Base-by-base conservation (phyloP, 805 yeast genomes). In the Suhomyces sp. region DNA sequence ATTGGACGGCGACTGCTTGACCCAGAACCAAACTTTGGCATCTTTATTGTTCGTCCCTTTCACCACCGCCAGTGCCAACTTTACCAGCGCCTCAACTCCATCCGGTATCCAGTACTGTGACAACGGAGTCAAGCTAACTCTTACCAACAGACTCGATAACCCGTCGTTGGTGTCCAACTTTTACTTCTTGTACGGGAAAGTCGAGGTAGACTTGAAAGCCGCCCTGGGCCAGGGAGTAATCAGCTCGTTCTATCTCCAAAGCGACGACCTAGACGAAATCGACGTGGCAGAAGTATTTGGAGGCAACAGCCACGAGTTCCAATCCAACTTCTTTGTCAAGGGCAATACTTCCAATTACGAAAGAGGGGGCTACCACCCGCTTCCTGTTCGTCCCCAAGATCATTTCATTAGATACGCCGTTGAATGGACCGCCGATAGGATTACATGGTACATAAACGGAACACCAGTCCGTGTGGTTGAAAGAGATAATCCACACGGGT, bases 221-320 rank as follows among this genome's bases (percentile, higher is more conserved):
- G 51, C 67, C 1, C 14, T 36, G 0, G 73, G 71, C 1, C 31
- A 28, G 4, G 72, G 72, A 2, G 53, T 68, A 14, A 54, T 68
- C n/a, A 54, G 63, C 16, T 58, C 67, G 16, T 58, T 65, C 28
- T 67, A 67, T 43, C 38, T 67, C n/a, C 72, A 65, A 40, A 61
- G 68, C 28, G 65, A 65, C 37, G 71, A 65, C 44, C 49, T 62
- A 38, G 73, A 68, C 42, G 72, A 66, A 39, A 65, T 68, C 23
- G 72, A 68, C 35, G 46, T 65, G 6, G 60, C 57, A 3, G 73
- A 68, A 32, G 36, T 57, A 5, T 63, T 66, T 49, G 73, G 73
- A 3, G 58, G 61, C n/a, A 51, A 57, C 31, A 45, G 43, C 5
- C 48, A 36, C 31, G 54, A 52, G 36, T 52, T 49, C 40, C 71